These are phyloP conservation scores for Jackrogersella minutella DNA, from an alignment of 495 filamentous ascomycete genomes.

Conservation along the genomic window DNA sequence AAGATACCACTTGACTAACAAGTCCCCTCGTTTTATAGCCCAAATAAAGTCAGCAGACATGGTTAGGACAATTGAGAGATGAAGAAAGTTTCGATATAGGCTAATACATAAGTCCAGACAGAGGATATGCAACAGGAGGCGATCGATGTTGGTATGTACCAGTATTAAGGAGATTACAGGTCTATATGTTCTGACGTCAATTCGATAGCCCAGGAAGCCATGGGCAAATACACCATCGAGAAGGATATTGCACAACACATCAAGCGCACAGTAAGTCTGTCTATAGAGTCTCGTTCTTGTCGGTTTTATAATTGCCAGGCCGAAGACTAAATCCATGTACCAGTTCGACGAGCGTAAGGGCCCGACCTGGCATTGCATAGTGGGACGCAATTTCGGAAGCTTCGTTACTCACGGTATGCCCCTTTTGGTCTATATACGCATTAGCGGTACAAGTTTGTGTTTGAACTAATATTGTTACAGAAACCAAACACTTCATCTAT, in stretches of 20 bases:
- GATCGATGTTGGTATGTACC: conserved; percentile 85
- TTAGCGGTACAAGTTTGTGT: not conserved
- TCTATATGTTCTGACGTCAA: conserved; percentile 7
- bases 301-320: not conserved
- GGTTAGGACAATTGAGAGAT: conserved; percentile 64
- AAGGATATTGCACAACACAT: conserved; percentile 99
- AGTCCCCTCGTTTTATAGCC: conserved; percentile 58
- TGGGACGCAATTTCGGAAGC: conserved; percentile 97
- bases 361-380: conserved; percentile 98
- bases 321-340: conserved; percentile 16
- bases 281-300: not conserved
- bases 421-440: not conserved
- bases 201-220: conserved; percentile 83
- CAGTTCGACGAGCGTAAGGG: conserved; percentile 92
- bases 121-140: conserved; percentile 97
- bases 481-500: conserved; percentile 99
- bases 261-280: conserved; percentile 81
- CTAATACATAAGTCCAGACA: conserved; percentile 65
- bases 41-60: conserved; percentile 98
- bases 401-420: conserved; percentile 94
- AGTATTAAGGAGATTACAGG: not conserved
- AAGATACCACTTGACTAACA: conserved; percentile 26
- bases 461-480: conserved; percentile 56
- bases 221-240: conserved; percentile 91
- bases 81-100: not conserved